Base-by-base conservation (phyloP, 257 asterid genomes). In the Ballota nigra region DNA sequence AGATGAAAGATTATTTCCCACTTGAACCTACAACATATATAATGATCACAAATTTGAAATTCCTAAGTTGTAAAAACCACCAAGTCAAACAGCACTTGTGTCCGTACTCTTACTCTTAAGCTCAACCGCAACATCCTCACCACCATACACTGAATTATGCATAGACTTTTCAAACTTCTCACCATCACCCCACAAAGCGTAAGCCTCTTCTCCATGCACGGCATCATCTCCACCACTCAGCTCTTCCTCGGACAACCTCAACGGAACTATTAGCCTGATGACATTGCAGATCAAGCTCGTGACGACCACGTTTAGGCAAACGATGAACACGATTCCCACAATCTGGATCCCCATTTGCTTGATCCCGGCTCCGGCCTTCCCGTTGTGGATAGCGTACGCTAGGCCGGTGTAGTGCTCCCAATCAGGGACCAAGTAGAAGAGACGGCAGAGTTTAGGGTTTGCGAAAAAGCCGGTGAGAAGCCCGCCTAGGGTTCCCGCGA, bases 111-210 rank as follows among this genome's bases (percentile, higher is more conserved):
- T 43, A 40, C 68, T 62, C 79, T 67, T 82, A 5, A 26, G 64
- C 24, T 71, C 77, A 66, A 69, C 13, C 2, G 56, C 79, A 38
- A 47, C 9, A 24, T 83, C 86, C 36, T 83, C 89, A 4, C 64
- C 80, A 3, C 80, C 83, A 33, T 77, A 63, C 2, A 66, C 86
- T 0, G 86, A 73, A 69, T 78, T 79, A 18, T 77, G 83, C 75
- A 67, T 75, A 7, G 90, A 81, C 29, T 69, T 84, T 63, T 83
- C 89, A 55, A 72, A 80, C 81, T 79, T 91, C 79, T 87, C 88
- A 0, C 97, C 97, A 29, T 91, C 92, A 0, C 95, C 97, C 88
- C 91, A 89, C 66, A 92, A 19, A 0, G 96, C 98, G 70, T 89
- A 92, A 0, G 98, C 96, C 38, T 78, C 89, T 70, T 89, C 96